Percentiles rank a stretch among this genome's conserved stretches.
Conservation (phyloP, 441 rosid species). For the Dalechampia spathulata region DNA sequence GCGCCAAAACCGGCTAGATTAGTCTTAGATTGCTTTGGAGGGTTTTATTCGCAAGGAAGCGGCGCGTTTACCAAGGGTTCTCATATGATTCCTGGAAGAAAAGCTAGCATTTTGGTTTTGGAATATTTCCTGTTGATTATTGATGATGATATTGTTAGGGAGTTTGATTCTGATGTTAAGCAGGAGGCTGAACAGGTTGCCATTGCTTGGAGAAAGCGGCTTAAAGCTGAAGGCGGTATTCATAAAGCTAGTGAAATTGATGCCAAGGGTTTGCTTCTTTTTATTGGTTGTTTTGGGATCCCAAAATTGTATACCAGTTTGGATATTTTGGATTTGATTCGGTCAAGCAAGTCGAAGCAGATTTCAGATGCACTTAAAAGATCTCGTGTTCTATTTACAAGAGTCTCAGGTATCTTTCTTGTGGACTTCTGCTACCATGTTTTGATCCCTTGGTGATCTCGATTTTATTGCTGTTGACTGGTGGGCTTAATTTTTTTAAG, state of each 20-base stretch:
- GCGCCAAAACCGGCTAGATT: conserved; percentile 55
- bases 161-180: conserved; percentile 6
- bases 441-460: neutral
- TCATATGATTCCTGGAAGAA: conserved; percentile 43
- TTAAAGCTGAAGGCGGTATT: conserved; percentile 55
- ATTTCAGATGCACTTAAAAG: conserved; percentile 34
- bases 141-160: neutral
- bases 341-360: conserved; percentile 30
- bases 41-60: conserved; percentile 53
- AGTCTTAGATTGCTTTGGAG: conserved; percentile 61
- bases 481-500: neutral
- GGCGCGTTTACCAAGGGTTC: conserved; percentile 43
- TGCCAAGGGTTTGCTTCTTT: conserved; percentile 63
- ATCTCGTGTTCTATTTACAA: conserved; percentile 37
- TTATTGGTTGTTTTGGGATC: conserved; percentile 57
- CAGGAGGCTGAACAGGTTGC: conserved; percentile 44
- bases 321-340: conserved; percentile 56
- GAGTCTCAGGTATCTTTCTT: conserved; percentile 42
- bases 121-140: conserved; percentile 43
- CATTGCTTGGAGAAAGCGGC: conserved; percentile 55
- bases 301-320: conserved; percentile 35
- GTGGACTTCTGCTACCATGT: neutral
- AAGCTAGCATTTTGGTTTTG: conserved; percentile 44
- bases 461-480: neutral
- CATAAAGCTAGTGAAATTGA: conserved; percentile 38